Base-by-base conservation (phyloP, 805 yeast genomes). In the Spathaspora sp. region DNA sequence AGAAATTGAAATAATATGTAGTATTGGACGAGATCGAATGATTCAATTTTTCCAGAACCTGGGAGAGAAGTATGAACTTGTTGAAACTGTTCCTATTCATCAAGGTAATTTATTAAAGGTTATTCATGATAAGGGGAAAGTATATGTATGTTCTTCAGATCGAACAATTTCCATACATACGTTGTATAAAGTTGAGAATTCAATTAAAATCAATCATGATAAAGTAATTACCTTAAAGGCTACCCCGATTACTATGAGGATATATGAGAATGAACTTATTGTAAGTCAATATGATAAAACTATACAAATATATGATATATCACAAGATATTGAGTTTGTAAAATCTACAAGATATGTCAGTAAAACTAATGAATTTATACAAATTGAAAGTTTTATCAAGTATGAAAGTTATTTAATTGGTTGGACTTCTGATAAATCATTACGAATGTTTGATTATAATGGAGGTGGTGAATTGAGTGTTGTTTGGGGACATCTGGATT, bases 1-100 rank as follows among this genome's bases (percentile, higher is more conserved):
- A 0, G 53, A 55, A 0, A 23, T 35, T n/a, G 59, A 66, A 38
- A 69, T 77, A 46, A 58, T 78, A 4, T 73, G 75, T 17, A 75
- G 81, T 40, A 77, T 79, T 26, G 80, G 86, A 1, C 65, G 89
- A 42, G 89, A 85, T 60, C 60, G 89, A 48, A 85, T 83, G 72
- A 76, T 85, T 29, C 89, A 85, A 60, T 60, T 84, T 0, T 81
- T 80, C 52, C 59, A 61, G 12, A 67, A 46, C 2, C 49, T 45
- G 3, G 56, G 49, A 0, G 50, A 54, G 1, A 46, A 56, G 0
- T 85, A 89, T 88, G 72, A 67, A 5, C 64, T 86, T 3, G 62
- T 75, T 44, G 87, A 84, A 58, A 86, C 91, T 0, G 58, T 86
- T n/a, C 78, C 80, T 1, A 68, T 76, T 5, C 89, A 82, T 57